A percentile compares a stretch with the other conserved stretches of the same genome.
Conservation (phyloP, 2,329 filamentous ascomycete genomes). For the Dothidotthia symphoricarpi region DNA sequence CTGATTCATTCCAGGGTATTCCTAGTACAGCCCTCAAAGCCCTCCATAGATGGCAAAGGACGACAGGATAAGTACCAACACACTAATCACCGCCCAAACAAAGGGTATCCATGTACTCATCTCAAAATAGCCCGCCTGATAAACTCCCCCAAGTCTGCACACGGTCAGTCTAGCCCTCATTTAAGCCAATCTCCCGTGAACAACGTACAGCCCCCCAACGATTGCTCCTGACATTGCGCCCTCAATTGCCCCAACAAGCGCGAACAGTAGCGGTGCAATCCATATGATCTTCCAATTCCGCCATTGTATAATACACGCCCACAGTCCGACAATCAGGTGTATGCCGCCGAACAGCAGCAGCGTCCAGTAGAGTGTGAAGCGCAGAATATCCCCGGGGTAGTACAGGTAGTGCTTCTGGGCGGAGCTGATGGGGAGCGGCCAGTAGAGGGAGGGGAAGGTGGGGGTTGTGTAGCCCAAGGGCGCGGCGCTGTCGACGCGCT, state of each 20-base stretch:
- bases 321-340: conserved; percentile 68
- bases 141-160: conserved; percentile 71
- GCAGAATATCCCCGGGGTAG: conserved; percentile 74
- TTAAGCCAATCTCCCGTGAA: too few relatives aligned
- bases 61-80: conserved; percentile 77
- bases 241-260: conserved; percentile 69
- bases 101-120: conserved; percentile 96
- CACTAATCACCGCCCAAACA: conserved; percentile 82
- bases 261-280: conserved; percentile 70
- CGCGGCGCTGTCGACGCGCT: conserved; percentile 47
- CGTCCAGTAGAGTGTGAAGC: conserved; percentile 85
- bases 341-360: conserved; percentile 73
- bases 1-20: too few relatives aligned
- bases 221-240: conserved; percentile 77
- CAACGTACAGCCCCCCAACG: conserved; percentile 71
- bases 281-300: conserved; percentile 60
- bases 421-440: conserved; percentile 60
- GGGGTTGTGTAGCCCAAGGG: conserved; percentile 65
- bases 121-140: conserved; percentile 76
- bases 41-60: conserved; percentile 93
- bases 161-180: conserved; percentile 8
- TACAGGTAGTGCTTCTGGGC: conserved; percentile 66
- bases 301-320: conserved; percentile 71
- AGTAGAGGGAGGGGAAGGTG: conserved; percentile 77
- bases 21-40: conserved; percentile 61